Conservation (phyloP, 73 alveolate species). For the Stentor roeselii region DNA sequence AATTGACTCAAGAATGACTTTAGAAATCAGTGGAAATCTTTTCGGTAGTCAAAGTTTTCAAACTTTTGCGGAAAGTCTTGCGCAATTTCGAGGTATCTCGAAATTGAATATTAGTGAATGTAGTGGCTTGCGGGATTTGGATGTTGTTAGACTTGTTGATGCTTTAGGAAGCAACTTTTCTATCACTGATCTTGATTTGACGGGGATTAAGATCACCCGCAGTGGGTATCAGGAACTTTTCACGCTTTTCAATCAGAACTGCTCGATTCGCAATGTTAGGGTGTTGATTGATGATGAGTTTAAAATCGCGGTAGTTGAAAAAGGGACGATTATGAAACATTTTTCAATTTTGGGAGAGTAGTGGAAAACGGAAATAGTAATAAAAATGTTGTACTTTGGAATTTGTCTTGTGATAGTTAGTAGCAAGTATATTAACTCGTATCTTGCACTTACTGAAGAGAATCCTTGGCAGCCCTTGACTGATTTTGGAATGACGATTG, state of each 20-base stretch:
- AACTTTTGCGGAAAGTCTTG: not conserved
- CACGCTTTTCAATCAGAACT: not conserved
- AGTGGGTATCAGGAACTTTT: not conserved
- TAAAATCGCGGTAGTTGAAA: not conserved
- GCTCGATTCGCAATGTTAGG: not conserved
- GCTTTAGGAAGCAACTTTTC: conserved; percentile 23
- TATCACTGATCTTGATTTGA: not conserved
- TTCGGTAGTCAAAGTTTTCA: not conserved
- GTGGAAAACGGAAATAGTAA: no score
- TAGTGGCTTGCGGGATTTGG: not conserved
- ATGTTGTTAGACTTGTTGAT: not conserved
- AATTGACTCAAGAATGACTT: not conserved
- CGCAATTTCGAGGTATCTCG: not conserved
- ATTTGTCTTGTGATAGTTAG: not conserved
- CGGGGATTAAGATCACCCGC: not conserved
- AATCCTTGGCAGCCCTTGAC: not conserved
- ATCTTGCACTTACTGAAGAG: not conserved
- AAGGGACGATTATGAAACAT: not conserved
- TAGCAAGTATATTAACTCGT: not conserved
- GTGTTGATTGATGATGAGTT: not conserved
- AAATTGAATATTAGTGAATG: not conserved
- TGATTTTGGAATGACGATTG: not conserved
- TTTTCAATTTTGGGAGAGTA: not conserved
- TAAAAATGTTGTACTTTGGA: no score
- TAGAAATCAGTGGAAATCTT: not conserved